These are phyloP conservation scores for Cyberlindnera xishuangbannaensis DNA, from an alignment of 805 yeast species.

Conservation along the genomic window DNA sequence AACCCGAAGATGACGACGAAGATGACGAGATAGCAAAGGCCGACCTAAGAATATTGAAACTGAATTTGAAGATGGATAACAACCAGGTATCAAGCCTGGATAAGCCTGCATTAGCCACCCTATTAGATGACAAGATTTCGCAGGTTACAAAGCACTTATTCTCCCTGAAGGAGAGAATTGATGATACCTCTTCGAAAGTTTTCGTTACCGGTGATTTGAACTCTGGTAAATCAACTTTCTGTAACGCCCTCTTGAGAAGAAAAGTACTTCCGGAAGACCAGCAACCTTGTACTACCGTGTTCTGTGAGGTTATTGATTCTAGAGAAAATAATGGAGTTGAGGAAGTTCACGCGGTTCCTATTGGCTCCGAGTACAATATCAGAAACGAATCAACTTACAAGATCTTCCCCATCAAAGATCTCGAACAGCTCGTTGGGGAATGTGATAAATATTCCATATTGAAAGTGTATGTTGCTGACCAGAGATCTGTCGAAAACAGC, in stretches of 20 bases:
- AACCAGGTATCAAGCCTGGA: constrained; percentile 54
- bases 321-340: constrained; percentile 68
- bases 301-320: constrained; percentile 90
- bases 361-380: constrained; percentile 36
- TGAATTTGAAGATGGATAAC: constrained; percentile 51
- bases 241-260: constrained; percentile 80
- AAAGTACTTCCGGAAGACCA: constrained; percentile 90
- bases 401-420: constrained; percentile 43
- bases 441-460: constrained; percentile 67
- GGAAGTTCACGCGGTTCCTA: constrained; percentile 88
- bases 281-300: constrained; percentile 95
- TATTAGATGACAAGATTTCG: constrained; percentile 62
- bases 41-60: constrained; percentile 54
- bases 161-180: constrained; percentile 75
- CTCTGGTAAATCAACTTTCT: constrained; percentile 93
- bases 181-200: constrained; percentile 88
- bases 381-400: constrained; percentile 63
- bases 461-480: constrained; percentile 77
- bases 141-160: constrained; percentile 62
- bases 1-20: constrained; percentile 17
- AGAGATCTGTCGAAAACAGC: constrained; percentile 59
- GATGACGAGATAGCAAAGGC: constrained; percentile 25
- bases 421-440: constrained; percentile 67
- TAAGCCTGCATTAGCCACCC: constrained; percentile 58
- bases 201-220: constrained; percentile 95